Evolutionary conservation across 345 rosid species (phyloP).

Genomic region (Sisymbrium irio): DNA sequence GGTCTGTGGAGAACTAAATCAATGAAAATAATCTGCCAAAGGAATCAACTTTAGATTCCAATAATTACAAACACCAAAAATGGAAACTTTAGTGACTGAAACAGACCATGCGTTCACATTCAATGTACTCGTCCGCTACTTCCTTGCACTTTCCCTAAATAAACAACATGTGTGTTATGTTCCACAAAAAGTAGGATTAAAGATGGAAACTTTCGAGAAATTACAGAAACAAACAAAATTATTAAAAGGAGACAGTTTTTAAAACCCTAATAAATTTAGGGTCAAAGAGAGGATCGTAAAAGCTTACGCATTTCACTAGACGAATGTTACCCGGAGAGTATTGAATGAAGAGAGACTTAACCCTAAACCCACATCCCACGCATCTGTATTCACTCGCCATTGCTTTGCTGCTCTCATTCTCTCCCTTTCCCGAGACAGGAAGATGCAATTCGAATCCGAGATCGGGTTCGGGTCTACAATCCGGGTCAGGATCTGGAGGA

Average conservation of each 20-base stretch:
- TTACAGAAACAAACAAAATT: not conserved
- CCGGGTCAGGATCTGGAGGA: not conserved
- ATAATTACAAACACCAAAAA: constrained; percentile 13
- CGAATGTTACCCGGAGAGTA: constrained; percentile 82
- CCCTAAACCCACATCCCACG: constrained; percentile 61
- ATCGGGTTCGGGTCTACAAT: not conserved
- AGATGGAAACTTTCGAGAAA: constrained; percentile 14
- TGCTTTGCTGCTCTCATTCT: not conserved
- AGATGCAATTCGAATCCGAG: not conserved
- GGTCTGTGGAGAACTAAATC: constrained; percentile 83
- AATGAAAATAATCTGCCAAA: constrained; percentile 64
- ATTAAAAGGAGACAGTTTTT: too few relatives aligned
- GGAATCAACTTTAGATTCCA: not conserved
- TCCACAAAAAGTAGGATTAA: not conserved
- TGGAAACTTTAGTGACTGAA: constrained; percentile 8
- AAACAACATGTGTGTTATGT: too few relatives aligned
- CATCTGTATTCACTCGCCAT: constrained; percentile 51
- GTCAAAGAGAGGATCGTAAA: not conserved
- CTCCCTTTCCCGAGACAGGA: not conserved
- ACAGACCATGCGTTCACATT: constrained; percentile 81
- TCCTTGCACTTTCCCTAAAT: constrained; percentile 66
- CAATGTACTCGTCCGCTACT: constrained; percentile 73
- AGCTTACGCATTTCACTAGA: constrained; percentile 76
- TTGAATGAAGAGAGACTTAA: constrained; percentile 64
- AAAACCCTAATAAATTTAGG: not conserved